Base-by-base conservation (phyloP, 176 grass and related monocot genomes). In the Lolium perenne region DNA sequence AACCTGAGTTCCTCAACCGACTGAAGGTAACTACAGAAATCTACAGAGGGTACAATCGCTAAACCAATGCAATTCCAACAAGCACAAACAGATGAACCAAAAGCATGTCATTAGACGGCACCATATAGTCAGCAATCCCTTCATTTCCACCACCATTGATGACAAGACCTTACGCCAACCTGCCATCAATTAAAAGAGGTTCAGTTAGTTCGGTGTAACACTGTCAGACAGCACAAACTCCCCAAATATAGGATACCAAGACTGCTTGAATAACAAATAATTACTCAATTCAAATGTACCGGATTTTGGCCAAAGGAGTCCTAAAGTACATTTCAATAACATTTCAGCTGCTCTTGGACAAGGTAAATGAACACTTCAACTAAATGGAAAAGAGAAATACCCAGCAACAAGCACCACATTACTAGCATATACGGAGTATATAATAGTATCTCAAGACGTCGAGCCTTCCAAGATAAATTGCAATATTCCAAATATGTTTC, bases 191-290 rank as follows among this genome's bases (percentile, higher is more conserved):
- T 22, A 59, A 60, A 60, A 67, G 68, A 57, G 38, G 25, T 20
- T 41, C 47, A 10, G 40, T 78, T 62, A 83, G 56, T 54, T 58
- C 47, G 26, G 16, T 15, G 9, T 60, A 59, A 58, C 12, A 66
- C 43, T 80, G n/a, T 62, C 21, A n/a, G 71, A 43, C 6, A 84
- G 11, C 8, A 17, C 17, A 45, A 32, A 8, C 35, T 63, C n/a
- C 35, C 35, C 12, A 7, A 63, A 71, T 22, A 79, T 29, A 47
- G 7, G 66, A 63, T 48, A 55, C 4, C 7, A 79, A 40, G 20
- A 72, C 61, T 72, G 18, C 77, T 65, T 40, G 62, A 21, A 84
- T 46, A 83, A 83, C 14, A n/a, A 81, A 74, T 7, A 80, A 67
- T 58, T 20, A 57, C 53, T 64, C 6, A 38, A 57, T 15, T 8